A percentile compares a stretch with the other conserved stretches of the same genome.
Evolutionary conservation across 108 stramenopile genomes (phyloP).

Genomic region (Nitzschia palea): DNA sequence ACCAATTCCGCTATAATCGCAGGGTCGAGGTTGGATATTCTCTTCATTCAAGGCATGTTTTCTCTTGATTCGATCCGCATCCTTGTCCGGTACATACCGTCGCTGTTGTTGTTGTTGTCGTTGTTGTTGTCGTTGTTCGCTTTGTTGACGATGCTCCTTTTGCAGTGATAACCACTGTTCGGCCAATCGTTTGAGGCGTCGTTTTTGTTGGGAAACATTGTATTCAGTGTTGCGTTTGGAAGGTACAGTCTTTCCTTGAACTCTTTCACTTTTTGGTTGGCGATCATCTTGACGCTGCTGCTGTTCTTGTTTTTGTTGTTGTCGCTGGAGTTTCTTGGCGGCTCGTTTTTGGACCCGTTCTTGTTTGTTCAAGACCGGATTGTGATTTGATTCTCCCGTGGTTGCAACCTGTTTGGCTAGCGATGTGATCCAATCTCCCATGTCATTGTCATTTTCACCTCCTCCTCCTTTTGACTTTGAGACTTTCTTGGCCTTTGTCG

Average conservation of each 20-base stretch:
- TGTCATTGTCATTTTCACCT: neutral
- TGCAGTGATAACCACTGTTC: neutral
- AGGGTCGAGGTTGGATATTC: constrained; percentile 67
- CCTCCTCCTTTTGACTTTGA: neutral
- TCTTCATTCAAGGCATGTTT: constrained; percentile 49
- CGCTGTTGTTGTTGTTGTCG: neutral
- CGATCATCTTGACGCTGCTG: constrained; percentile 18
- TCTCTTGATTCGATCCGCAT: constrained; percentile 7
- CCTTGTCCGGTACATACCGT: constrained; percentile 6
- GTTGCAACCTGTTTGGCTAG: constrained; percentile 29
- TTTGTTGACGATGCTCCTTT: neutral
- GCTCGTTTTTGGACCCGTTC: constrained; percentile 46
- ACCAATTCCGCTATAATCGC: constrained; percentile 86
- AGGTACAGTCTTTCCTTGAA: neutral
- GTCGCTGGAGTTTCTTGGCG: constrained; percentile 32
- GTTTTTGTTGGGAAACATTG: neutral
- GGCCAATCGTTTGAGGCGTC: neutral
- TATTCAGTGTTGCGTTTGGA: neutral
- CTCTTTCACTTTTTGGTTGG: neutral
- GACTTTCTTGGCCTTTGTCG: neutral
- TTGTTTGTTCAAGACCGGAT: constrained; percentile 21
- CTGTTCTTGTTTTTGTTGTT: constrained; percentile 27
- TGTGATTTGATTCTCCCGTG: neutral
- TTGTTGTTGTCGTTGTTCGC: neutral
- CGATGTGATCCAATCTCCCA: constrained; percentile 45